Evolutionary conservation across 2,329 filamentous ascomycete species (phyloP).

Genomic region (Colletotrichum destructivum): DNA sequence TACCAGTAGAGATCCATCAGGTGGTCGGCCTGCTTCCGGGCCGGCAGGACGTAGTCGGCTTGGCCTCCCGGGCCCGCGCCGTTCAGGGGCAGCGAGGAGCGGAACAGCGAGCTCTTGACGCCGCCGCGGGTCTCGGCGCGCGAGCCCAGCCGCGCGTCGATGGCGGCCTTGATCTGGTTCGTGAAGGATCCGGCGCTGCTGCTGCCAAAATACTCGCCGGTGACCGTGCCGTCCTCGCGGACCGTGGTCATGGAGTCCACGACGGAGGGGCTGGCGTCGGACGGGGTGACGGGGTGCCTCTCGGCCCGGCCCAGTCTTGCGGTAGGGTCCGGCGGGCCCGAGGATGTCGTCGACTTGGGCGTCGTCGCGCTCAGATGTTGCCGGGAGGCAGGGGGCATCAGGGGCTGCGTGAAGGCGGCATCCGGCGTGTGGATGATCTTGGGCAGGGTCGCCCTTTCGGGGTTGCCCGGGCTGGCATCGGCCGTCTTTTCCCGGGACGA

Average conservation of each 20-base stretch:
- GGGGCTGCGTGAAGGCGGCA: constrained; percentile 12
- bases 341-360: constrained; percentile 23
- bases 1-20: constrained; percentile 63
- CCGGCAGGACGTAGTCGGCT: constrained; percentile 58
- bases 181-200: constrained; percentile 64
- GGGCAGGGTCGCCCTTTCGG: not conserved
- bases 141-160: constrained; percentile 51
- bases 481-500: not conserved
- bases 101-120: constrained; percentile 38
- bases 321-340: constrained; percentile 16
- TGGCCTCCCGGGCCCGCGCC: not conserved
- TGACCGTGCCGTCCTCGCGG: constrained; percentile 57
- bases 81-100: constrained; percentile 41
- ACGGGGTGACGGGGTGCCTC: constrained; percentile 29
- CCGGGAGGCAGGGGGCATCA: constrained; percentile 1
- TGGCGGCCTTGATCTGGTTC: constrained; percentile 60
- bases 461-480: constrained; percentile 11
- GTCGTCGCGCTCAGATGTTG: constrained; percentile 12
- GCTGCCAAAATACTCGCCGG: constrained; percentile 62
- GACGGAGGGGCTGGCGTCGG: constrained; percentile 50
- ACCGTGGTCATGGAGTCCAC: constrained; percentile 63
- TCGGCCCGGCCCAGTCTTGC: constrained; percentile 18
- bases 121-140: constrained; percentile 10
- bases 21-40: constrained; percentile 60
- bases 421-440: constrained; percentile 19